Evolutionary conservation across 192 early-diverging fungal species (phyloP).

Genomic region (Cetraspora pellucida): DNA sequence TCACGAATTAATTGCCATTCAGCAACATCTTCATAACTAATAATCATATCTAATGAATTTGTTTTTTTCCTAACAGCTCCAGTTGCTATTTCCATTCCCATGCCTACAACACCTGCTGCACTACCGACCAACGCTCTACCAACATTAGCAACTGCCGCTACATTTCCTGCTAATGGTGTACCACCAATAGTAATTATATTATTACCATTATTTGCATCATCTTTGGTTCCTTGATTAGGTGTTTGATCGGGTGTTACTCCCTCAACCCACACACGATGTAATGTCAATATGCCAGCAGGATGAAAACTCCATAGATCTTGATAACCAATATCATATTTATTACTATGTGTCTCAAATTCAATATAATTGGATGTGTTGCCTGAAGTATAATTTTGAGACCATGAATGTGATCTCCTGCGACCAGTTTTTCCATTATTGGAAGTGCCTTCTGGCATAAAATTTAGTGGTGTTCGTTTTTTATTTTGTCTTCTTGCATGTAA

Average conservation of each 20-base stretch:
- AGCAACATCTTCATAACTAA: constrained; percentile 59
- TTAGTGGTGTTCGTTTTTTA: constrained; percentile 10
- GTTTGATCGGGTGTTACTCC: not conserved
- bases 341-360: constrained; percentile 38
- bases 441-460: too few species aligned
- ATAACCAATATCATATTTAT: constrained; percentile 45
- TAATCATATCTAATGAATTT: constrained; percentile 50
- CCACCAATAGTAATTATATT: not conserved
- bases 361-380: constrained; percentile 28
- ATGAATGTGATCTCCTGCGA: constrained; percentile 21
- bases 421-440: constrained; percentile 21
- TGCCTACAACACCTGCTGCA: constrained; percentile 25
- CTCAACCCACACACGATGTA: constrained; percentile 55
- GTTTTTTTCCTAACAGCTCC: constrained; percentile 26
- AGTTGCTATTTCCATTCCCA: not conserved
- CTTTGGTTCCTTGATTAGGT: not conserved
- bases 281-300: constrained; percentile 56
- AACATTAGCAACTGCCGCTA: constrained; percentile 31
- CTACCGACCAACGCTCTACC: constrained; percentile 32
- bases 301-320: constrained; percentile 59
- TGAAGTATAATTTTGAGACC: constrained; percentile 35
- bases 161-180: not conserved
- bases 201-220: not conserved
- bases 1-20: constrained; percentile 56
- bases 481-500: constrained; percentile 14